Conservation (phyloP, 169 alveolate genomes). For the Eimeria zaria region DNA sequence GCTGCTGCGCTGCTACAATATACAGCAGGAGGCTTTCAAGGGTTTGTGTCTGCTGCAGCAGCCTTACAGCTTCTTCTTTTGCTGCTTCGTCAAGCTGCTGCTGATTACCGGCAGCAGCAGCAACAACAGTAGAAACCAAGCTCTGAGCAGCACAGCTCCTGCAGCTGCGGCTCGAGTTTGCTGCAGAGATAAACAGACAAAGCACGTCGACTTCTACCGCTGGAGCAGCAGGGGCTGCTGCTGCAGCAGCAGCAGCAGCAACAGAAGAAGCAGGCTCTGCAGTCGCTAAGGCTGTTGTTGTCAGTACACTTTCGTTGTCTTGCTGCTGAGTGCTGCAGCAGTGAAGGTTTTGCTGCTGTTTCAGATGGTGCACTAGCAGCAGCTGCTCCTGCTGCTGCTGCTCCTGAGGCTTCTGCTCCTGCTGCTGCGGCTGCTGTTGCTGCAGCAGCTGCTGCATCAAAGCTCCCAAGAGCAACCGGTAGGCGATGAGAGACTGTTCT, state of each 20-base stretch:
- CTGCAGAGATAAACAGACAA: neutral
- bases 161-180: constrained; percentile 5
- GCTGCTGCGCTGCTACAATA: constrained; percentile 57
- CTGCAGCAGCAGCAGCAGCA: constrained; percentile 12
- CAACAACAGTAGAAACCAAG: neutral
- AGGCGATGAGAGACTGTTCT: constrained; percentile 24
- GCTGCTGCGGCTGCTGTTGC: constrained; percentile 17
- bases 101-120: constrained; percentile 43
- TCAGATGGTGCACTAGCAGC: no score
- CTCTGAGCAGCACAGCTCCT: neutral
- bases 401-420: no score
- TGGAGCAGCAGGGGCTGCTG: neutral
- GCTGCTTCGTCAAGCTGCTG: neutral
- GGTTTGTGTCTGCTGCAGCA: neutral
- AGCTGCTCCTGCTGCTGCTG: no score
- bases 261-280: neutral
- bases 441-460: constrained; percentile 1
- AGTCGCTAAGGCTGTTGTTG: neutral
- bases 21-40: neutral
- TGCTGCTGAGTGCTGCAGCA: constrained; percentile 12
- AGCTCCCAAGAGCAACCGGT: constrained; percentile 44
- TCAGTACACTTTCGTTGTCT: neutral
- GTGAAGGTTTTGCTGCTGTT: neutral
- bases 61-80: neutral
- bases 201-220: neutral